Base-by-base conservation (phyloP, 495 filamentous ascomycete genomes). In the Aspergillus nanangensis region DNA sequence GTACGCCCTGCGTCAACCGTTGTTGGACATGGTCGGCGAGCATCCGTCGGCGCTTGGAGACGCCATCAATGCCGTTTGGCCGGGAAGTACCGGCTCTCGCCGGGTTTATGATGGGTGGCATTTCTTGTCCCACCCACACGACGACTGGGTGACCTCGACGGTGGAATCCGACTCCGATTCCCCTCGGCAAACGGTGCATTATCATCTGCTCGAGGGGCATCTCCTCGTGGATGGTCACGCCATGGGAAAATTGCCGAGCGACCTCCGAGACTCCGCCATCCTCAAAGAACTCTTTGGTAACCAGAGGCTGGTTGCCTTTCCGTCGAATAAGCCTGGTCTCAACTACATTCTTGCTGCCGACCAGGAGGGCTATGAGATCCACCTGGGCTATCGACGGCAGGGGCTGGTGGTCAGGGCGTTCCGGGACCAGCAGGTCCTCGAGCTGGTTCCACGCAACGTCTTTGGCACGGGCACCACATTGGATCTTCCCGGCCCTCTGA, bases 161-260 rank as follows among this genome's bases (percentile, higher is more conserved):
- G 39, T 47, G 10, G 14, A 25, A 38, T 54, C 46, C 11, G 55
- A 41, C 10, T 22, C 34, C 3, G 15, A n/a, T 4, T 52, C 41
- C 13, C 14, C 47, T 8, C 10, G 40, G 1, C 60, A 57, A 29
- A 23, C 31, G 1, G 63, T 82, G 4, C 66, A 74, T 18, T 78
- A 72, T 52, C 79, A 83, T 54, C 27, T 81, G 0, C 56, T 85
- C 11, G 74, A 69, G 5, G 80, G 80, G 1, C 62, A 72, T 41
- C 65, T 87, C 1, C 63, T 84, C 10, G 65, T 85, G 4, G 65
- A 83, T 44, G 80, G 78, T 0, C 44, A 55, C 4, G 72, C 76
- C 0, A 45, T 84, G 7, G 62, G 67, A 3, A 70, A 77, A 20
- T 61, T 82, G 0, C 81, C 81, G 1, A 15, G 21, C 11, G 49